Conservation (phyloP, 2,329 filamentous ascomycete species). For the Sporothrix protearum region DNA sequence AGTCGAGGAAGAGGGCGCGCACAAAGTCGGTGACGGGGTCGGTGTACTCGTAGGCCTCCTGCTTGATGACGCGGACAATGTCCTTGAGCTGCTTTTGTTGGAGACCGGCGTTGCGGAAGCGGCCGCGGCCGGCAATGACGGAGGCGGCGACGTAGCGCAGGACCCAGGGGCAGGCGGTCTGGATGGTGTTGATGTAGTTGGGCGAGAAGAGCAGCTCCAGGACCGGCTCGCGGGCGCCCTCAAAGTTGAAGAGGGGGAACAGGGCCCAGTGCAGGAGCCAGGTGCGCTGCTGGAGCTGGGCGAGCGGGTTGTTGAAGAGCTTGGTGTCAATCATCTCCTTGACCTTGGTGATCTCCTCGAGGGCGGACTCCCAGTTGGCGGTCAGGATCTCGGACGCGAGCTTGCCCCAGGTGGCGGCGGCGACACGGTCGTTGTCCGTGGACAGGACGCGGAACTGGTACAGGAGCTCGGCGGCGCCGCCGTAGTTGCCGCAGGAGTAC, state of each 20-base stretch:
- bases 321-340: constrained; percentile 90
- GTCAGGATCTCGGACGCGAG: constrained; percentile 92
- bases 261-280: constrained; percentile 98
- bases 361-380: constrained; percentile 89
- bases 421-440: constrained; percentile 97
- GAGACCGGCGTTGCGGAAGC: constrained; percentile 72
- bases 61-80: constrained; percentile 87
- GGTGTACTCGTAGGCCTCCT: constrained; percentile 96
- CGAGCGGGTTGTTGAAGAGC: constrained; percentile 92
- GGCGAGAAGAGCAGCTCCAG: constrained; percentile 97
- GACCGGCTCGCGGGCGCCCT: constrained; percentile 81
- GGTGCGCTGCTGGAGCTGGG: constrained; percentile 91
- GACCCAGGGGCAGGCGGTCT: constrained; percentile 95
- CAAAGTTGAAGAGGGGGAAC: constrained; percentile 98
- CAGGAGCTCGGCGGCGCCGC: constrained; percentile 81
- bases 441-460: constrained; percentile 98
- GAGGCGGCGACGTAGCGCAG: constrained; percentile 89
- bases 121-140: constrained; percentile 87
- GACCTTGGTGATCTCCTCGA: constrained; percentile 87
- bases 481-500: constrained; percentile 96
- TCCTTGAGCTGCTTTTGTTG: constrained; percentile 99
- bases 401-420: constrained; percentile 95
- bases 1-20: constrained; percentile 90
- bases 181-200: constrained; percentile 98
- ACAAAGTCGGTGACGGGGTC: constrained; percentile 96